Percentiles rank a stretch among this genome's conserved stretches.
These are phyloP conservation scores for Neltuma alba DNA, from an alignment of 306 rosid species.

Conservation along the genomic window DNA sequence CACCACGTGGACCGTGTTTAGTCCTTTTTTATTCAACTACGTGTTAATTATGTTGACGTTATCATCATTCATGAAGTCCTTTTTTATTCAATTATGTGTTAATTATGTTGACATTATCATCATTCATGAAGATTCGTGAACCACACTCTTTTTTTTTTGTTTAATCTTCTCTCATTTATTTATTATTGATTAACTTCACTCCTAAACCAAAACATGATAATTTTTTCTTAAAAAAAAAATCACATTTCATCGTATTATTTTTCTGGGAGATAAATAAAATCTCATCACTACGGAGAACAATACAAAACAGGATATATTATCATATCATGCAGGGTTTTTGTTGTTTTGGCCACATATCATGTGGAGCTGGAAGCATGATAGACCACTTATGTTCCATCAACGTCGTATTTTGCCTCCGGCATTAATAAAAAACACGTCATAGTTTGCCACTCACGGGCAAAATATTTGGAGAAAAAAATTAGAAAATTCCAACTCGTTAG, in stretches of 20 bases:
- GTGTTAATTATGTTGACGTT: not conserved
- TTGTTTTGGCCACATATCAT: too few relatives aligned
- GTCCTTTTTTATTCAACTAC: not conserved
- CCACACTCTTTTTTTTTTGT: not conserved
- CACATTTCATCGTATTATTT: too few relatives aligned
- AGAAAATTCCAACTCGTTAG: too few relatives aligned
- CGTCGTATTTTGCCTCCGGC: too few relatives aligned
- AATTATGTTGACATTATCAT: not conserved
- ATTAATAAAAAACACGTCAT: too few relatives aligned
- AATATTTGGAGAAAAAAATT: not conserved
- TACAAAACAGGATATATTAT: too few relatives aligned
- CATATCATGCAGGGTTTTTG: too few relatives aligned
- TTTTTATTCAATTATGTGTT: not conserved
- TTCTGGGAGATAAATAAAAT: too few relatives aligned
- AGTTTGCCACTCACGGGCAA: not conserved
- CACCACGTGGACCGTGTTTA: not conserved
- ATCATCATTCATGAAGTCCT: not conserved
- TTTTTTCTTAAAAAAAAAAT: too few relatives aligned
- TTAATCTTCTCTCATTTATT: not conserved
- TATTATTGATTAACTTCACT: not conserved
- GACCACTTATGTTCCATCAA: not conserved
- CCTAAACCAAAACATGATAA: not conserved
- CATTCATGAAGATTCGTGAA: not conserved
- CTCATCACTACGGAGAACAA: too few relatives aligned
- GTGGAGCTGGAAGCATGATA: not conserved